phyloP scores from a whole-genome alignment of 495 filamentous ascomycete genomes.

The Oidiodendron maius region DNA sequence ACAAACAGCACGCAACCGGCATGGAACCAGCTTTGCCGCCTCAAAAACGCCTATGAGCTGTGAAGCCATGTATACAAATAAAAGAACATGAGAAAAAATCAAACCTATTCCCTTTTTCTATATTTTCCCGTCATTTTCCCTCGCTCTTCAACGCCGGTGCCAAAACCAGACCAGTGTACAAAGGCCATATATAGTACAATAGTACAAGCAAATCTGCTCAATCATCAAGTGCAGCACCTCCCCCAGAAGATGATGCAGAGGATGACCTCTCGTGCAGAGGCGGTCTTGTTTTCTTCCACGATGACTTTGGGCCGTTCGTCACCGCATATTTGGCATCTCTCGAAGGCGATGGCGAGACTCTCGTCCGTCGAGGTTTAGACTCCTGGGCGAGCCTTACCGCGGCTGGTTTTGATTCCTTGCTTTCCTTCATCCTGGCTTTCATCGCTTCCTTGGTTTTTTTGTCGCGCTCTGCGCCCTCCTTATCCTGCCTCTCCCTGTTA shows the following conservation, averaged over 20 bases:
- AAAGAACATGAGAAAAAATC: background rate
- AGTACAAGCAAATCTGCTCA: conserved; percentile 4
- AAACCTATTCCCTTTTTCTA: conserved; percentile 1
- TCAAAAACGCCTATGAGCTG: conserved; percentile 1
- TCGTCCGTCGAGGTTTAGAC: background rate
- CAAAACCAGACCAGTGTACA: conserved; percentile 6
- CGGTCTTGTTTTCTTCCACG: conserved; percentile 1
- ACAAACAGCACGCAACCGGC: too few species aligned
- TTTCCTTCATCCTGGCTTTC: background rate
- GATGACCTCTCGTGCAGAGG: conserved; percentile 6
- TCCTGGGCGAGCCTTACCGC: conserved; percentile 1
- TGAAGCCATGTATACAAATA: conserved; percentile 1
- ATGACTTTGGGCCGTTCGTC: background rate
- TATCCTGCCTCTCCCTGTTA: conserved; percentile 1
- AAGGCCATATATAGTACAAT: conserved; percentile 5
- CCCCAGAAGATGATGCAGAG: conserved; percentile 2
- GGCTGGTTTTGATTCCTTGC: background rate
- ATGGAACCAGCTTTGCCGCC: conserved; percentile 4
- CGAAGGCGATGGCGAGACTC: conserved; percentile 3
- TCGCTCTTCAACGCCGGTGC: conserved; percentile 3
- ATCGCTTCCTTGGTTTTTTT: conserved; percentile 1
- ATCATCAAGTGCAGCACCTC: conserved; percentile 6
- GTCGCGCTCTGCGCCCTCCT: conserved; percentile 1
- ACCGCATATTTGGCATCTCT: background rate
- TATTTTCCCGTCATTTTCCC: background rate